These are phyloP conservation scores for Pelagomonas calceolata DNA, from an alignment of 108 stramenopile species.

Conservation along the genomic window DNA sequence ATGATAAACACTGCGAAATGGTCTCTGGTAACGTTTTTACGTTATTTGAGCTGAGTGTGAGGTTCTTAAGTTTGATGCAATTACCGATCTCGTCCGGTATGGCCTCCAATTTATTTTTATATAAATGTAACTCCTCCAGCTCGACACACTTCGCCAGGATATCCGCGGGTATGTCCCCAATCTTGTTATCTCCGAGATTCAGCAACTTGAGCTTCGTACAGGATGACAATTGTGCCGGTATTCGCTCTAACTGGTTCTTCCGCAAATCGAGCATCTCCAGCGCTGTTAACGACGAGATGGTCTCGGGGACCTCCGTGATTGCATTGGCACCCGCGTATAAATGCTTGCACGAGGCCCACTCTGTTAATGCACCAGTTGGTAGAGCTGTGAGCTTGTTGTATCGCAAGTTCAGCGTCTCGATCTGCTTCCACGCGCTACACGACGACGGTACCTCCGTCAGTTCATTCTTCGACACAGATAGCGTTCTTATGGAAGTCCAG, in stretches of 20 bases:
- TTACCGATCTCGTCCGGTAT: conserved; percentile 31
- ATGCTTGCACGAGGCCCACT: conserved; percentile 19
- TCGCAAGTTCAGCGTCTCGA: conserved; percentile 27
- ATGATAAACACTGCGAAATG: conserved; percentile 1
- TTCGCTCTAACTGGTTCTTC: conserved; percentile 14
- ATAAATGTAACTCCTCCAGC: conserved; percentile 32
- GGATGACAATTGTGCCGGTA: conserved; percentile 19
- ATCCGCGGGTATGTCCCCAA: conserved; percentile 18
- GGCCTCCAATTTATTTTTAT: conserved; percentile 26
- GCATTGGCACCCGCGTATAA: conserved; percentile 27
- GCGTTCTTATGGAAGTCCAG: conserved; percentile 29
- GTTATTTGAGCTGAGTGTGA: conserved; percentile 3
- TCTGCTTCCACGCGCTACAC: conserved; percentile 18
- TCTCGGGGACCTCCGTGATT: conserved; percentile 21
- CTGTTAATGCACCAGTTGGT: conserved; percentile 1
- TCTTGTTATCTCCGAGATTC: conserved; percentile 28
- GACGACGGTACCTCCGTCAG: conserved; percentile 18
- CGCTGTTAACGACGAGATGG: conserved; percentile 13
- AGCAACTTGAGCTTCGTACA: conserved; percentile 15
- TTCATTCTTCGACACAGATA: conserved; percentile 20
- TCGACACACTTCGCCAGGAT: conserved; percentile 15
- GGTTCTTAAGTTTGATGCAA: background rate
- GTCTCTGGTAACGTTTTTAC: conserved; percentile 3
- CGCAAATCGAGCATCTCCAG: conserved; percentile 30
- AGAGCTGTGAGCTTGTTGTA: conserved; percentile 19